Conservation (phyloP, 352 stramenopile genomes). For the Globisporangium cederbergense region DNA sequence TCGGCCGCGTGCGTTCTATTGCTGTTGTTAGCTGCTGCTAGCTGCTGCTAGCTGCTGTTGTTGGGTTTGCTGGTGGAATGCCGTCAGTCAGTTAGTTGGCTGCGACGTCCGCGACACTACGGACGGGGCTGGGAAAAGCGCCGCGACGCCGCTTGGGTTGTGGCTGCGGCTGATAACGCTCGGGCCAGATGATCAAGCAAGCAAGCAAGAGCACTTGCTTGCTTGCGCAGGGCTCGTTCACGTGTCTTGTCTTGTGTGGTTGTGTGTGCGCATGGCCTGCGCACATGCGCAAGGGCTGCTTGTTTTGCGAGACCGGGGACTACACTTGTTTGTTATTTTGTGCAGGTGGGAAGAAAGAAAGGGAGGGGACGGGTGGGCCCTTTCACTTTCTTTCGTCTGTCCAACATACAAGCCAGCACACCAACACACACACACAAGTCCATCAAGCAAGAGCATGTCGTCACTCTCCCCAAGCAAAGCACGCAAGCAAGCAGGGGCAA, state of each 20-base stretch:
- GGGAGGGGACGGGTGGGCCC: no score
- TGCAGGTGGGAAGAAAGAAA: no score
- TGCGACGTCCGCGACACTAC: neutral
- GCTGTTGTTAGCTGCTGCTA: neutral
- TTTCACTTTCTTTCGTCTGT: no score
- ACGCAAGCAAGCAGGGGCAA: no score
- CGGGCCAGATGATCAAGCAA: neutral
- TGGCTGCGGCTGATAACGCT: neutral
- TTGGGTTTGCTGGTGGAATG: neutral
- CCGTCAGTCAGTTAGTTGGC: neutral
- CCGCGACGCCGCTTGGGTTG: neutral
- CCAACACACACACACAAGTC: no score
- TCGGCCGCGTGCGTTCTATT: slow-evolving; percentile 1
- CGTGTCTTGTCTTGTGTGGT: neutral
- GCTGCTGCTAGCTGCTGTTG: no score
- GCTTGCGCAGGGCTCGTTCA: neutral
- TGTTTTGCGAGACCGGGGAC: neutral
- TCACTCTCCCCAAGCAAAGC: no score
- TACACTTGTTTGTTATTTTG: neutral
- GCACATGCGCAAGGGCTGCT: no score
- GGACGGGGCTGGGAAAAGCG: neutral
- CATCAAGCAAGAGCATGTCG: no score
- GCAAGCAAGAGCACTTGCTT: neutral
- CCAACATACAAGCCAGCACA: no score
- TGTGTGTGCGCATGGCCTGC: neutral